Conservation (phyloP, 2,329 filamentous ascomycete genomes). For the Stenocarpella maydis region DNA sequence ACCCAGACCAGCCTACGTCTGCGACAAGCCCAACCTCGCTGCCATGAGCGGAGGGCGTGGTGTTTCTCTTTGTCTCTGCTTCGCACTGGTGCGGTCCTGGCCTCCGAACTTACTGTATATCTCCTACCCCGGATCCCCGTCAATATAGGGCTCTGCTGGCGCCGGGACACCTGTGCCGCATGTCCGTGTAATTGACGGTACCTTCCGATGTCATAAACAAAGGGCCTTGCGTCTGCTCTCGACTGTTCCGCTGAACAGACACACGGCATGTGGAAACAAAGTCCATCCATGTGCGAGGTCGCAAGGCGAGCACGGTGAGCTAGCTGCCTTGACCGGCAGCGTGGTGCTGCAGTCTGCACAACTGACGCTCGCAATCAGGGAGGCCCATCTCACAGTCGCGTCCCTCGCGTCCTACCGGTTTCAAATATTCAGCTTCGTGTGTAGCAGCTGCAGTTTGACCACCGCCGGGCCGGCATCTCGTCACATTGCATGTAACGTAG, state of each 20-base stretch:
- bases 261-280: not conserved
- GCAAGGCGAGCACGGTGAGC: not conserved
- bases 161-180: slow-evolving; percentile 15
- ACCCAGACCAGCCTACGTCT: not conserved
- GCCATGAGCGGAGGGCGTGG: slow-evolving; percentile 21
- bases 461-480: not conserved
- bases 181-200: slow-evolving; percentile 22
- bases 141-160: slow-evolving; percentile 27
- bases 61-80: not conserved
- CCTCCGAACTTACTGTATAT: not conserved
- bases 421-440: not conserved
- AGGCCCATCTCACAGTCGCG: not conserved
- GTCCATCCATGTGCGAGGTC: not conserved
- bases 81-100: slow-evolving; percentile 4
- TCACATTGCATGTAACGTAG: not conserved
- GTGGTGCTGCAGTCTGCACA: not conserved
- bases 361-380: not conserved
- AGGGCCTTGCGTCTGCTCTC: not conserved
- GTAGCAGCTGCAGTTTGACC: not conserved
- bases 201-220: not conserved
- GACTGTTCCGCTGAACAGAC: not conserved
- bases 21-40: not conserved
- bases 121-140: slow-evolving; percentile 29
- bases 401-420: not conserved
- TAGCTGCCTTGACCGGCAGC: not conserved